Base-by-base conservation (phyloP, 1,284 basidiomycete genomes). In the Erythrobasidium hasegawianum region DNA sequence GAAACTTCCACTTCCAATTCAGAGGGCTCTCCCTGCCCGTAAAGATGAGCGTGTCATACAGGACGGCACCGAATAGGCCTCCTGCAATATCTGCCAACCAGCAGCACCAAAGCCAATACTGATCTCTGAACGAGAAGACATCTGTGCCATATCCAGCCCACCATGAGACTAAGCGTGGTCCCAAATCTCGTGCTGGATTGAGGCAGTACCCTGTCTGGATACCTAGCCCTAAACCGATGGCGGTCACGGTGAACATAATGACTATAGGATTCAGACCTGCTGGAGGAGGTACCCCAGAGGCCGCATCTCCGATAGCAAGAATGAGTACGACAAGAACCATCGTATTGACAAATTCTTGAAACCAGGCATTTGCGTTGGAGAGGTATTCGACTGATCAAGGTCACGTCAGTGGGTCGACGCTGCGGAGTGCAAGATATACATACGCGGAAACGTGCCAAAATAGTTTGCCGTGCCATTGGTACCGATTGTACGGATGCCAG, bases 71-170 rank as follows among this genome's bases (percentile, higher is more conserved):
- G 18, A 73, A 69, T 2, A 76, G 53, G 24, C 73, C 78, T 10
- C 78, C 78, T 11, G 68, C 11, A 39, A 77, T 72, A 56, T 62
- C 60, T 20, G 60, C 60, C n/a, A 45, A 20, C 60, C 60, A 62
- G 13, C 86, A 83, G 71, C 85, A 85, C 88, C 88, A 89, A 14
- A 88, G 68, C 87, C 87, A 90, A 73, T 88, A 90, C 68, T 86
- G 85, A 71, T 45, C 20, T 14, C 67, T 38, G 38, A 53, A 68
- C 16, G 53, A 74, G 69, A 73, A 76, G 1, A 75, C 81, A 67
- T 78, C 78, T 33, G 40, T 74, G 14, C 84, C 84, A 71, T 86
- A 87, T 26, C 85, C 83, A 3, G 81, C 81, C 79, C 86, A 81
- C 47, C 83, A 81, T 1, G 83, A 83, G 72, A 85, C 77, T 55